Evolutionary conservation across 2,329 filamentous ascomycete genomes (phyloP).

Genomic region (Calonectria honghensis): DNA sequence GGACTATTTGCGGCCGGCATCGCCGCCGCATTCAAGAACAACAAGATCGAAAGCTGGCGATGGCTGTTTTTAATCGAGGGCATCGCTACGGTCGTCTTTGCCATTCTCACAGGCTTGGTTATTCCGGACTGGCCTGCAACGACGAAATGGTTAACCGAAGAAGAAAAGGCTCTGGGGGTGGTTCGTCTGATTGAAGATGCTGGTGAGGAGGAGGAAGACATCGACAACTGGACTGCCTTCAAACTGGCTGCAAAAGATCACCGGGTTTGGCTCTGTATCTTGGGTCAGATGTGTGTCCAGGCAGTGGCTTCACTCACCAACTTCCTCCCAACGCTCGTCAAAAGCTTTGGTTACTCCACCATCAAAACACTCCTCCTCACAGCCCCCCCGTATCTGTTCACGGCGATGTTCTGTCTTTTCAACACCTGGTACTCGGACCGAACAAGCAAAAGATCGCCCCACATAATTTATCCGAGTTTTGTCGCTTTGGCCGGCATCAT

Average conservation of each 20-base stretch:
- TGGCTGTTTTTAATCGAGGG: conserved; percentile 46
- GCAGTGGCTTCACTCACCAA: conserved; percentile 57
- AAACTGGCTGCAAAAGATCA: conserved; percentile 55
- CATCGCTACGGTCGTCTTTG: conserved; percentile 35
- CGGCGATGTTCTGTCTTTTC: conserved; percentile 54
- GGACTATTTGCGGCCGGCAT: conserved; percentile 66
- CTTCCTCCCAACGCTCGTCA: conserved; percentile 58
- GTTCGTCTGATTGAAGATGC: conserved; percentile 42
- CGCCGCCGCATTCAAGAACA: conserved; percentile 51
- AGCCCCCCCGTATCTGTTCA: conserved; percentile 56
- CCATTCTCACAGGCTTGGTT: conserved; percentile 33
- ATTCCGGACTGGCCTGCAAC: conserved; percentile 43
- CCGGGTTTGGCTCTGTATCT: conserved; percentile 54
- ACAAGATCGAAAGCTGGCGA: conserved; percentile 42
- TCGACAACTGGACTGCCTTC: conserved; percentile 48
- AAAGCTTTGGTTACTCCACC: conserved; percentile 54
- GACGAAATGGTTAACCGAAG: conserved; percentile 38
- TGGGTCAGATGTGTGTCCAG: conserved; percentile 55
- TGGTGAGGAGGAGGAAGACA: conserved; percentile 46
- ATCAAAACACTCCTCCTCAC: conserved; percentile 56
- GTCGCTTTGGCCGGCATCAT: conserved; percentile 38
- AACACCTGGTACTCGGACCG: conserved; percentile 57
- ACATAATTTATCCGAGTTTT: conserved; percentile 41
- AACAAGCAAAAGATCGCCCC: conserved; percentile 48
- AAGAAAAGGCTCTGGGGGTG: conserved; percentile 40